These are phyloP conservation scores for Rhodomyrtus tomentosa DNA, from an alignment of 345 rosid species.

Conservation along the genomic window DNA sequence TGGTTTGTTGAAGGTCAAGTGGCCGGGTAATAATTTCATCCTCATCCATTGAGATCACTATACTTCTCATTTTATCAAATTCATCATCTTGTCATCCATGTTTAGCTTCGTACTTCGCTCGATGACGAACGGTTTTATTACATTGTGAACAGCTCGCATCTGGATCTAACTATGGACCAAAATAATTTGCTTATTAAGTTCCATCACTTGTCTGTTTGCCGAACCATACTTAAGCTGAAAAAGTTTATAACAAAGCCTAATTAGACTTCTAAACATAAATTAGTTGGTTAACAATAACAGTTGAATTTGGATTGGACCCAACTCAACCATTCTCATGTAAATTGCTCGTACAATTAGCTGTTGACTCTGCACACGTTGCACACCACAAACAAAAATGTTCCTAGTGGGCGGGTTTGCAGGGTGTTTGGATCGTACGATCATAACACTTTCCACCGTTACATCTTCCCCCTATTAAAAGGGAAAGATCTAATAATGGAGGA, in stretches of 20 bases:
- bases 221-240: not conserved
- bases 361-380: not conserved
- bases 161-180: not conserved
- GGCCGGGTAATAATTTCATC: conserved; percentile 7
- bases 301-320: not conserved
- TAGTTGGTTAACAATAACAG: not conserved
- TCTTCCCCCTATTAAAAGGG: too few species aligned
- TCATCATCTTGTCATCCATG: not conserved
- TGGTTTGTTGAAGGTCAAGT: conserved; percentile 14
- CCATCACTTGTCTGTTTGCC: not conserved
- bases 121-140: not conserved
- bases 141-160: not conserved
- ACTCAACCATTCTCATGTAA: not conserved
- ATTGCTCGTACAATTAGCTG: not conserved
- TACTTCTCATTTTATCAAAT: not conserved
- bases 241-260: not conserved
- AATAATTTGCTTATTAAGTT: not conserved
- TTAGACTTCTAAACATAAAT: not conserved
- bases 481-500: too few species aligned
- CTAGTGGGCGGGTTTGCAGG: too few species aligned
- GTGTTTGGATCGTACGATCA: too few species aligned
- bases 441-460: too few species aligned
- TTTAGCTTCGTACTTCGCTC: not conserved
- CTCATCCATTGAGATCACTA: not conserved
- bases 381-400: not conserved